These are phyloP conservation scores for Sclerotinia subarctica DNA, from an alignment of 2,329 filamentous ascomycete genomes.

Conservation along the genomic window DNA sequence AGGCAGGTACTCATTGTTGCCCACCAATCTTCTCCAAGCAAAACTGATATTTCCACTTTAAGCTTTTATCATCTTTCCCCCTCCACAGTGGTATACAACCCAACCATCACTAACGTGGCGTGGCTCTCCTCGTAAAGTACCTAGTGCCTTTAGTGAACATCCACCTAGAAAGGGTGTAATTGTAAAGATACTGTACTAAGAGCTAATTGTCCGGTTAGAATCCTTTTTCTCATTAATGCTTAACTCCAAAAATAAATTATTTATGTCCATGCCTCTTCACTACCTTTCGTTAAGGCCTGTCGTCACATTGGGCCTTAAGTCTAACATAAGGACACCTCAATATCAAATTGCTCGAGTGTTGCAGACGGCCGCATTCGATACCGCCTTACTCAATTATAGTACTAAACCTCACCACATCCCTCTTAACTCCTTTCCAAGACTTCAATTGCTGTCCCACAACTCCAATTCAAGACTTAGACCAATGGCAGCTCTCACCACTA, in stretches of 20 bases:
- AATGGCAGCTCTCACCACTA: conserved; percentile 37
- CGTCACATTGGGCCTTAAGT: conserved; percentile 32
- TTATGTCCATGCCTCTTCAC: conserved; percentile 34
- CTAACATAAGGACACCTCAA: conserved; percentile 38
- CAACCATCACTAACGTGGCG: neutral
- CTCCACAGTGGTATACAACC: neutral
- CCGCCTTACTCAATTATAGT: conserved; percentile 25
- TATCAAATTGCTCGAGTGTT: conserved; percentile 34
- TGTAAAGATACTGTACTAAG: too few relatives aligned
- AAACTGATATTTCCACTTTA: conserved; percentile 9
- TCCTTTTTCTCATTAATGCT: conserved; percentile 3
- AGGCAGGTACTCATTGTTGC: too few relatives aligned
- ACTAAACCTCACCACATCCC: conserved; percentile 25
- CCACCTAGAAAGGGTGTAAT: conserved; percentile 24
- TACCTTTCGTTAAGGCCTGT: conserved; percentile 34
- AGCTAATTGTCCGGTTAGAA: neutral
- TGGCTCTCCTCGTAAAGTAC: conserved; percentile 21
- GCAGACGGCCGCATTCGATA: conserved; percentile 34
- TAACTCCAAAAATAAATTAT: conserved; percentile 15
- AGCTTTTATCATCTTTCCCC: neutral
- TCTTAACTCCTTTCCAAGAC: conserved; percentile 29
- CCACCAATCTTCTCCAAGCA: neutral
- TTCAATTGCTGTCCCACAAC: conserved; percentile 30
- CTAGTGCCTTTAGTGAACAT: conserved; percentile 10
- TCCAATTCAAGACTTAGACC: conserved; percentile 29